Evolutionary conservation across 805 yeast species (phyloP).

Genomic region (Myxozyma mucilagina): DNA sequence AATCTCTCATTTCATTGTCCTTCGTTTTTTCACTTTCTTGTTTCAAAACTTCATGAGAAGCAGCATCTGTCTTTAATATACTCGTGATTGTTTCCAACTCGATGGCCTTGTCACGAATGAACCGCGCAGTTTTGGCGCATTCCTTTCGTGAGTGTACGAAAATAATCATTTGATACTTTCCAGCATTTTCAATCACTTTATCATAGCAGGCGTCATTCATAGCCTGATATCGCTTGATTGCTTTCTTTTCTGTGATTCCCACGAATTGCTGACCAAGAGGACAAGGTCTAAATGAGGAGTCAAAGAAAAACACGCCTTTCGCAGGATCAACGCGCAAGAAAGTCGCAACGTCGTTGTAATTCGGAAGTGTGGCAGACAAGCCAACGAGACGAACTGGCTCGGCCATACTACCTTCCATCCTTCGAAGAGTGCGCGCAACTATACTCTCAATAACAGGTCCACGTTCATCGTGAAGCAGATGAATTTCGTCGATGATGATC

Average conservation of each 20-base stretch:
- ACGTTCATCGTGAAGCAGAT: slow-evolving; percentile 48
- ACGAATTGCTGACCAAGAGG: slow-evolving; percentile 46
- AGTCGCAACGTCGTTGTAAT: slow-evolving; percentile 52
- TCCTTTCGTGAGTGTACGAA: slow-evolving; percentile 51
- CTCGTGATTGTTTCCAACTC: slow-evolving; percentile 55
- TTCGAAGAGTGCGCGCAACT: slow-evolving; percentile 53
- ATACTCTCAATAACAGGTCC: slow-evolving; percentile 55
- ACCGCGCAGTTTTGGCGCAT: slow-evolving; percentile 49
- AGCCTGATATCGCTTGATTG: slow-evolving; percentile 69
- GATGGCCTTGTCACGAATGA: slow-evolving; percentile 25
- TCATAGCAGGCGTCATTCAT: slow-evolving; percentile 64
- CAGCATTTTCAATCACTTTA: slow-evolving; percentile 43
- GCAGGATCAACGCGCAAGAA: slow-evolving; percentile 64
- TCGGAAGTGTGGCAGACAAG: slow-evolving; percentile 57
- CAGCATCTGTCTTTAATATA: slow-evolving; percentile 50
- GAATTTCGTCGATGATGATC: slow-evolving; percentile 52
- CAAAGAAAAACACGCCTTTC: slow-evolving; percentile 72
- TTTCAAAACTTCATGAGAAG: slow-evolving; percentile 39
- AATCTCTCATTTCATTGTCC: slow-evolving; percentile 24
- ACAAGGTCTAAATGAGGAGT: slow-evolving; percentile 53
- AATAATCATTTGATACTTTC: slow-evolving; percentile 42
- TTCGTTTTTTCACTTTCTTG: slow-evolving; percentile 22
- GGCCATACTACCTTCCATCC: slow-evolving; percentile 75
- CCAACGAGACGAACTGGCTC: slow-evolving; percentile 49
- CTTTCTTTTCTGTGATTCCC: slow-evolving; percentile 45